Evolutionary conservation across 2,329 filamentous ascomycete genomes (phyloP).

Genomic region (Aspergillus sp.): DNA sequence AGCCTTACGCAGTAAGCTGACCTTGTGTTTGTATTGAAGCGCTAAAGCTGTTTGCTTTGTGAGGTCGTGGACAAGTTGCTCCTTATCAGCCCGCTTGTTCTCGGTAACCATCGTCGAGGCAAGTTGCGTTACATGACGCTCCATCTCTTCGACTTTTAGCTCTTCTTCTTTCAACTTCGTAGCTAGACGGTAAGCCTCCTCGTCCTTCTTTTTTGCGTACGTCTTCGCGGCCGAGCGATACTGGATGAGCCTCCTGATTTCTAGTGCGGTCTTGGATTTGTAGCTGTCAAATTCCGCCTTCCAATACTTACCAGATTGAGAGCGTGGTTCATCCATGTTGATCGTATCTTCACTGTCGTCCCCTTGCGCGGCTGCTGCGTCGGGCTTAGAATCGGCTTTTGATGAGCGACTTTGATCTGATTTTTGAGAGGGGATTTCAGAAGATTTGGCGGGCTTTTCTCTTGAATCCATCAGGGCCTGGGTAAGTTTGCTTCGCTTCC

Average conservation of each 20-base stretch:
- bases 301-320: conserved; percentile 62
- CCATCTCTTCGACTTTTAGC: conserved; percentile 45
- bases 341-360: conserved; percentile 49
- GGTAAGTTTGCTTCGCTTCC: conserved; percentile 41
- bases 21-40: conserved; percentile 46
- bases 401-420: conserved; percentile 15
- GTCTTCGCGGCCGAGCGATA: conserved; percentile 61
- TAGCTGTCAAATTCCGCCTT: conserved; percentile 62
- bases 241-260: conserved; percentile 61
- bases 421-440: conserved; percentile 16
- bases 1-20: conserved; percentile 35
- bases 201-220: conserved; percentile 60
- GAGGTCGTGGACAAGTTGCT: conserved; percentile 43
- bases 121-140: conserved; percentile 42
- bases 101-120: conserved; percentile 40
- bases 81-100: conserved; percentile 34
- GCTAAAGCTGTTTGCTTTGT: conserved; percentile 46
- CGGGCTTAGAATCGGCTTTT: conserved; percentile 10
- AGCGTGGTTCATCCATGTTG: conserved; percentile 55
- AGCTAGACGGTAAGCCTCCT: conserved; percentile 52
- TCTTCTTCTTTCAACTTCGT: conserved; percentile 55
- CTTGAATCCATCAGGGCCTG: conserved; percentile 42
- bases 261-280: conserved; percentile 56
- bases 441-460: conserved; percentile 33
- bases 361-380: conserved; percentile 24